Base-by-base conservation (phyloP, 768 basidiomycete genomes). In the Amanita thiersii region DNA sequence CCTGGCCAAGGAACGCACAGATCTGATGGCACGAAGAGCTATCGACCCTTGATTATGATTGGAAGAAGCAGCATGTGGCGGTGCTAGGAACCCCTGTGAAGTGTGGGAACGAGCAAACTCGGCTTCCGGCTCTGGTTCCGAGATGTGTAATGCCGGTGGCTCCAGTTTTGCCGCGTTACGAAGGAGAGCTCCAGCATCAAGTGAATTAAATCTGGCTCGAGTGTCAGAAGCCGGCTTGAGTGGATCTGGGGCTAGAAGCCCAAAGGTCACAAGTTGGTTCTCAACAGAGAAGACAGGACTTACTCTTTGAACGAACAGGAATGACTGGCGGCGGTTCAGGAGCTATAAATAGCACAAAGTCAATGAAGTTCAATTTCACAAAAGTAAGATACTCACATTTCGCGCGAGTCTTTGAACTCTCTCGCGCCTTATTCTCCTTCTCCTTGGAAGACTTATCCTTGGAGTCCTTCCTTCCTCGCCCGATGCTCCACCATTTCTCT, bases 401-500 rank as follows among this genome's bases (percentile, higher is more conserved):
- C 5, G 63, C 58, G 37, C 66, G 62, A 23, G 58, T 51, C 14
- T 21, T 39, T 28, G 38, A n/a, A 18, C 25, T 29, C 18, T 29
- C 39, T n/a, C n/a, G 30, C 10, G 58, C 53, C 46, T 64, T 64
- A 19, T 62, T 59, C 39, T 65, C 63, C 24, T 65, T 65, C 48
- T 60, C 56, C 47, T 64, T 58, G 48, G 69, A 70, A 11, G 62
- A 67, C 58, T 74, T 75, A 52, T 79, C 79, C 56, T 85, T 84
- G 12, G 75, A 77, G 43, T 84, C 85, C 54, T 79, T 86, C 50
- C 81, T 61, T 7, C 82, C 82, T 10, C 83, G 63, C 4, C 83
- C 79, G 45, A 89, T 79, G 47, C 73, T 88, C 87, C 86, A 89
- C 85, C 86, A 89, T 57, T 79, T 83, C 52, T 71, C 69, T 51